phyloP scores from a whole-genome alignment of 2,329 filamentous ascomycete species.

The Fusarium albosuccineum region DNA sequence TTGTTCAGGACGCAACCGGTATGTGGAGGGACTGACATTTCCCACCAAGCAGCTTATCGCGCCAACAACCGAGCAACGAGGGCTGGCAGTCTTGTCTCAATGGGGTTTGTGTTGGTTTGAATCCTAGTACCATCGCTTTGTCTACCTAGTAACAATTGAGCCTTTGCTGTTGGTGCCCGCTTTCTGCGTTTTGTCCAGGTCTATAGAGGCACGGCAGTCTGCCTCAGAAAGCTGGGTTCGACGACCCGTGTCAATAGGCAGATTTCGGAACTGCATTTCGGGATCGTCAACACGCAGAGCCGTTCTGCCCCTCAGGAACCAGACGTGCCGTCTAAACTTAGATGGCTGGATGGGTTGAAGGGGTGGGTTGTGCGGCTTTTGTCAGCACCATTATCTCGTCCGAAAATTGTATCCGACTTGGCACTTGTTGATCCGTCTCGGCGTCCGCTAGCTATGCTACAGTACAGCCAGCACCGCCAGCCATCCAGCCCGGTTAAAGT shows the following conservation, averaged over 20 bases:
- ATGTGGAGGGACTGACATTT: constrained; percentile 23
- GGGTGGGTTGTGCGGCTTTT: constrained; percentile 1
- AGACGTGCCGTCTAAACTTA: constrained; percentile 8
- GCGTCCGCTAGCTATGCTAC: constrained; percentile 12
- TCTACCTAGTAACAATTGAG: constrained; percentile 1
- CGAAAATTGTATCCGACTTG: constrained; percentile 25
- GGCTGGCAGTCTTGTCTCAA: constrained; percentile 1
- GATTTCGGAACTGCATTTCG: constrained; percentile 6
- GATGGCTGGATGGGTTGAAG: constrained; percentile 4
- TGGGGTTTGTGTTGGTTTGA: constrained; percentile 1
- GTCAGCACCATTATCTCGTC: constrained; percentile 18
- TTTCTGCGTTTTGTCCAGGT: not conserved
- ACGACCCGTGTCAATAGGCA: not conserved
- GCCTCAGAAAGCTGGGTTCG: not conserved
- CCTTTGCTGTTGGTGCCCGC: constrained; percentile 4
- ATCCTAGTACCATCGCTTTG: constrained; percentile 4
- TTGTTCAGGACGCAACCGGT: constrained; percentile 11
- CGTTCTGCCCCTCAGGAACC: constrained; percentile 17
- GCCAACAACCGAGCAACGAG: constrained; percentile 1
- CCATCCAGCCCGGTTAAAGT: constrained; percentile 29
- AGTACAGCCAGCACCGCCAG: not conserved
- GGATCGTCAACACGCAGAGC: constrained; percentile 1
- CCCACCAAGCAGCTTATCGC: constrained; percentile 29
- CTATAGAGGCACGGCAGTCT: too few species aligned
- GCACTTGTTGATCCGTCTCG: constrained; percentile 30